Percentiles rank a stretch among this genome's conserved stretches.
Evolutionary conservation across 2,329 filamentous ascomycete species (phyloP).

Genomic region (Sporothrix inflata): DNA sequence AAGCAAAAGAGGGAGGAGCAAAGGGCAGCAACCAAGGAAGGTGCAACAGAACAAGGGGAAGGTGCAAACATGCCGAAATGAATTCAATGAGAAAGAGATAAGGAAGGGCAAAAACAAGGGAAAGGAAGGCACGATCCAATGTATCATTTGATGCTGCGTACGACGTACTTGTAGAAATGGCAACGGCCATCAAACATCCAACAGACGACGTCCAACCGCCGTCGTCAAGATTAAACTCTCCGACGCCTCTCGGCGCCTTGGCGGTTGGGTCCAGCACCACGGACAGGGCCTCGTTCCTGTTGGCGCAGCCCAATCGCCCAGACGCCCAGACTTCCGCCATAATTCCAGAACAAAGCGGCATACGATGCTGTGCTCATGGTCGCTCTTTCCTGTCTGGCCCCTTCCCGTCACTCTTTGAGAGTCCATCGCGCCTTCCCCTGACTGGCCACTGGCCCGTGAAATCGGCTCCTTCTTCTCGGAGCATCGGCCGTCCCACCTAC

Average conservation of each 20-base stretch:
- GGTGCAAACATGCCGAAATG: not conserved
- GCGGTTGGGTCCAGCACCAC: not conserved
- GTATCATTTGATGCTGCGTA: not conserved
- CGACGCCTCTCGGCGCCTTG: not conserved
- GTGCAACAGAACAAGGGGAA: not conserved
- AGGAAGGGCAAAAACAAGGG: not conserved
- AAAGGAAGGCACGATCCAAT: conserved; percentile 1
- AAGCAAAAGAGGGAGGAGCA: not conserved
- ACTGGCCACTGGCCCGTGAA: not conserved
- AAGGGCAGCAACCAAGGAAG: too few relatives aligned
- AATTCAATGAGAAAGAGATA: not conserved
- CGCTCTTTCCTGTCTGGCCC: not conserved
- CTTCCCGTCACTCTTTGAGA: not conserved
- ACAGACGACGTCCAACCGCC: too few relatives aligned
- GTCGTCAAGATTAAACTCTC: not conserved
- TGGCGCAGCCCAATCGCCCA: not conserved
- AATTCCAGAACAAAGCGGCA: not conserved
- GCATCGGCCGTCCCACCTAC: not conserved
- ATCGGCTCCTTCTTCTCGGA: not conserved
- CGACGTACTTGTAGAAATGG: too few relatives aligned
- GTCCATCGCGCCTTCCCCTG: not conserved
- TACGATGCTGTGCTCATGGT: not conserved
- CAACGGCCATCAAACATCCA: not conserved
- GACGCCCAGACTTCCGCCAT: too few relatives aligned
- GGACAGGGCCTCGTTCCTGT: not conserved